Evolutionary conservation across 2,329 filamentous ascomycete species (phyloP).

Genomic region (Zarea fungicola): DNA sequence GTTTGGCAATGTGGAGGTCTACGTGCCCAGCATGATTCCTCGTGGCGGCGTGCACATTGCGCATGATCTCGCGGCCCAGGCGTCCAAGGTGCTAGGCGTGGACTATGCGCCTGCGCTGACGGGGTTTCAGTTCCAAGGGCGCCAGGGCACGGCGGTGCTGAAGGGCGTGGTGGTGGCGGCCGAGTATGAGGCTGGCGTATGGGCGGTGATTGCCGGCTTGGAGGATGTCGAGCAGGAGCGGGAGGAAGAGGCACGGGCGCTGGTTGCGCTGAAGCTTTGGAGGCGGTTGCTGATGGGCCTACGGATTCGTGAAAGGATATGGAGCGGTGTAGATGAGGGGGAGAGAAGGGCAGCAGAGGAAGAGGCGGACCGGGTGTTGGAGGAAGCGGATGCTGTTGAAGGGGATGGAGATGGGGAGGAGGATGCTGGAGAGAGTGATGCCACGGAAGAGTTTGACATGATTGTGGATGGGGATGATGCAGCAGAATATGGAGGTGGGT

Average conservation of each 20-base stretch:
- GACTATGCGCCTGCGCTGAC: conserved; percentile 88
- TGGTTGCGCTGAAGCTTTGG: conserved; percentile 64
- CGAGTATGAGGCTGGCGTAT: conserved; percentile 67
- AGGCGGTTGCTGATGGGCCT: conserved; percentile 69
- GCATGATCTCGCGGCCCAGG: conserved; percentile 56
- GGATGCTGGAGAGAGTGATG: conserved; percentile 34
- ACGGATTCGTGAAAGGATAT: conserved; percentile 69
- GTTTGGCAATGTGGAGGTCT: conserved; percentile 91
- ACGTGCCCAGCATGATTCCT: conserved; percentile 88
- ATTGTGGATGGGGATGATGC: conserved; percentile 29
- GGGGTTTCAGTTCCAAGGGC: conserved; percentile 82
- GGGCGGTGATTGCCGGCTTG: conserved; percentile 63
- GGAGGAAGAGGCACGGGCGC: conserved; percentile 64
- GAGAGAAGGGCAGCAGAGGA: conserved; percentile 37
- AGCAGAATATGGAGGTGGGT: conserved; percentile 42
- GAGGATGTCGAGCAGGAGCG: conserved; percentile 59
- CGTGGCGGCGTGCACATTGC: conserved; percentile 69
- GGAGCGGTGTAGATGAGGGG: conserved; percentile 48
- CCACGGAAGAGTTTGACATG: conserved; percentile 40
- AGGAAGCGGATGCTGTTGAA: conserved; percentile 23
- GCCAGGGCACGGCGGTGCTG: conserved; percentile 78
- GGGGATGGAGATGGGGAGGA: conserved; percentile 31
- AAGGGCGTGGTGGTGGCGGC: conserved; percentile 70
- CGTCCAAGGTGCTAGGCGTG: conserved; percentile 69
- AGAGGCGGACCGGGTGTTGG: conserved; percentile 21